Evolutionary conservation across 768 basidiomycete genomes (phyloP).

Genomic region (Chalciporus chontae): DNA sequence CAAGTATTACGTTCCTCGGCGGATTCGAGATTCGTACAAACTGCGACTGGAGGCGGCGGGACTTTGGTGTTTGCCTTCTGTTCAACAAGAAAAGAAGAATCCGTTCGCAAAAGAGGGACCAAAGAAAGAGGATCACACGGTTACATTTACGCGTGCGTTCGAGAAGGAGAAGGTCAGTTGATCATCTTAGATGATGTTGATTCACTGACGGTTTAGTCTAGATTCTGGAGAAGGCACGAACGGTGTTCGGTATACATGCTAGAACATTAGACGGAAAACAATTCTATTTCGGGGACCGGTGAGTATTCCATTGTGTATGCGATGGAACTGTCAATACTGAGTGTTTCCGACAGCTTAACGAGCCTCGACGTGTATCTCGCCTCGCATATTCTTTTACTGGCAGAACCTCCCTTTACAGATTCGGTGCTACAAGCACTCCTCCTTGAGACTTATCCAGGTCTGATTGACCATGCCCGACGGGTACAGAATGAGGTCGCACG

Average conservation of each 20-base stretch:
- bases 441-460: constrained; percentile 49
- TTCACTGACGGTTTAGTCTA: constrained; percentile 26
- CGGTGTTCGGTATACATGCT: constrained; percentile 54
- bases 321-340: neutral
- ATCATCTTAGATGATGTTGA: neutral
- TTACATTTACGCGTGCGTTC: constrained; percentile 52
- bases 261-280: constrained; percentile 47
- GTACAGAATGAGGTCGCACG: constrained; percentile 37
- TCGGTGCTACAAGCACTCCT: constrained; percentile 53
- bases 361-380: constrained; percentile 65
- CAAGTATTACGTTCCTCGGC: constrained; percentile 66
- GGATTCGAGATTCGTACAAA: constrained; percentile 55
- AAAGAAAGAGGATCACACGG: constrained; percentile 33
- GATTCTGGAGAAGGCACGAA: constrained; percentile 58
- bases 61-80: constrained; percentile 50
- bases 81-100: constrained; percentile 38
- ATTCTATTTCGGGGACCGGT: constrained; percentile 54
- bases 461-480: constrained; percentile 56
- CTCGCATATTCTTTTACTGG: constrained; percentile 61
- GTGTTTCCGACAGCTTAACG: constrained; percentile 43
- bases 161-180: constrained; percentile 53
- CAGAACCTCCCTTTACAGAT: constrained; percentile 59
- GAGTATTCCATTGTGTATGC: constrained; percentile 11
- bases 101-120: constrained; percentile 34
- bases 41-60: constrained; percentile 60